phyloP scores from a whole-genome alignment of 768 basidiomycete genomes.

The Boletus subparvulus region DNA sequence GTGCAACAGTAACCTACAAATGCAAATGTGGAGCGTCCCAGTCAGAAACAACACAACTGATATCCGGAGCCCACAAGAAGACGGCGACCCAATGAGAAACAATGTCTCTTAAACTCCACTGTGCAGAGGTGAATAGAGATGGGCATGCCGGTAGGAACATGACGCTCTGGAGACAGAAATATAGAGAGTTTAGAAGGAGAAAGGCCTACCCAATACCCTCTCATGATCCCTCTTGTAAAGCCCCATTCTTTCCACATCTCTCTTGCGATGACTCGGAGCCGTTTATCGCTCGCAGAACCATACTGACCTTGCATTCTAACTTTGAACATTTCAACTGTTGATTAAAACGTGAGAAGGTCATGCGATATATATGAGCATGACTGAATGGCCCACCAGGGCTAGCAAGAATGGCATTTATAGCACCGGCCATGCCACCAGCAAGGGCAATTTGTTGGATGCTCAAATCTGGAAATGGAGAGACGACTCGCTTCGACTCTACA shows the following conservation, averaged over 20 bases:
- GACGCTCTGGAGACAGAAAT: not conserved
- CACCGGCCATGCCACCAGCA: slow-evolving; percentile 93
- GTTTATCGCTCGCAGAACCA: slow-evolving; percentile 76
- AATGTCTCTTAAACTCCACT: not conserved
- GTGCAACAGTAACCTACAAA: slow-evolving; percentile 75
- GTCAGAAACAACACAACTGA: not conserved
- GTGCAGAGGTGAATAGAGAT: not conserved
- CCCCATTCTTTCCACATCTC: slow-evolving; percentile 92
- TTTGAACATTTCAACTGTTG: slow-evolving; percentile 94
- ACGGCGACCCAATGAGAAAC: not conserved
- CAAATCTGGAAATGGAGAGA: slow-evolving; percentile 87
- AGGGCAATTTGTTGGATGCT: slow-evolving; percentile 75
- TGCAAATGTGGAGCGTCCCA: not conserved
- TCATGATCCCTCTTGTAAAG: slow-evolving; percentile 85
- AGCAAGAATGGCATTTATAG: slow-evolving; percentile 84
- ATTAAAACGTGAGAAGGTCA: not conserved
- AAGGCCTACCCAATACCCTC: slow-evolving; percentile 87
- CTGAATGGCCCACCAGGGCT: slow-evolving; percentile 65
- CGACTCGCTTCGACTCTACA: slow-evolving; percentile 71
- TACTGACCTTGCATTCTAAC: slow-evolving; percentile 98
- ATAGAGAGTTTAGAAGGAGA: slow-evolving; percentile 6
- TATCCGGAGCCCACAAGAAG: not conserved
- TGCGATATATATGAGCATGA: not conserved
- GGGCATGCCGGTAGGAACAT: not conserved
- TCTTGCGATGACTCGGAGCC: slow-evolving; percentile 62